Evolutionary conservation across 2,329 filamentous ascomycete species (phyloP).

Genomic region (Ceratocystis eucalypticola): DNA sequence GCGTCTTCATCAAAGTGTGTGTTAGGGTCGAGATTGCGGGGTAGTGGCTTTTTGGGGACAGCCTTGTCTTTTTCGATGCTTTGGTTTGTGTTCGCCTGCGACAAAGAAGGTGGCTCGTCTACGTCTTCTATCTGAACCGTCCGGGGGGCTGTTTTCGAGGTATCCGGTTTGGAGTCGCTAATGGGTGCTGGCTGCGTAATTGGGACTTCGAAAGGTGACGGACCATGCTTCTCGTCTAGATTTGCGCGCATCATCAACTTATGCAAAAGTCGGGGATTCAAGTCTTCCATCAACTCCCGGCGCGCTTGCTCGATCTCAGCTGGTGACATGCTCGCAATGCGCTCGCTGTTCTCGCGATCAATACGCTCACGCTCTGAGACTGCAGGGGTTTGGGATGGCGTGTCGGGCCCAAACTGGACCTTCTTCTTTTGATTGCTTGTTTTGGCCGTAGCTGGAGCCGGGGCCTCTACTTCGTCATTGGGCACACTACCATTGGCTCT

Average conservation of each 20-base stretch:
- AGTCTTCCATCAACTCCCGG: conserved; percentile 61
- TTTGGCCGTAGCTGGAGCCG: not conserved
- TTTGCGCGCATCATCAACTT: conserved; percentile 63
- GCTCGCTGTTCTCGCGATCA: conserved; percentile 65
- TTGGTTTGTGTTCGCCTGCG: not conserved
- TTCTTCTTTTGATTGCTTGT: conserved; percentile 15
- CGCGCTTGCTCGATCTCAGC: conserved; percentile 71
- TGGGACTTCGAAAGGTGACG: conserved; percentile 33
- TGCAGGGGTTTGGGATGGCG: conserved; percentile 22
- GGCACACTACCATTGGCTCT: conserved; percentile 10
- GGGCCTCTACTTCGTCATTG: conserved; percentile 4
- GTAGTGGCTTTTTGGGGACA: not conserved
- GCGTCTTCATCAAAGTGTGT: conserved; percentile 31
- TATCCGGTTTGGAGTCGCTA: conserved; percentile 8
- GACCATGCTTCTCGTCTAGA: conserved; percentile 47
- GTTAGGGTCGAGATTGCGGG: conserved; percentile 20
- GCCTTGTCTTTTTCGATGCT: not conserved
- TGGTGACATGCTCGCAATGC: conserved; percentile 63
- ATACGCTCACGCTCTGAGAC: conserved; percentile 55
- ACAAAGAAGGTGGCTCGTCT: not conserved
- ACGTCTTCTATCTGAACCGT: conserved; percentile 28
- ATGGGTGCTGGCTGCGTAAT: not conserved
- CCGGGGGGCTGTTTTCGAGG: conserved; percentile 18
- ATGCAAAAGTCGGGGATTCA: conserved; percentile 65
- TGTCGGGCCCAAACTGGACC: conserved; percentile 18